Percentiles rank a stretch among this genome's conserved stretches.
These are phyloP conservation scores for Blastocladiella emersonii DNA, from an alignment of 371 early-diverging fungal species.

Conservation along the genomic window DNA sequence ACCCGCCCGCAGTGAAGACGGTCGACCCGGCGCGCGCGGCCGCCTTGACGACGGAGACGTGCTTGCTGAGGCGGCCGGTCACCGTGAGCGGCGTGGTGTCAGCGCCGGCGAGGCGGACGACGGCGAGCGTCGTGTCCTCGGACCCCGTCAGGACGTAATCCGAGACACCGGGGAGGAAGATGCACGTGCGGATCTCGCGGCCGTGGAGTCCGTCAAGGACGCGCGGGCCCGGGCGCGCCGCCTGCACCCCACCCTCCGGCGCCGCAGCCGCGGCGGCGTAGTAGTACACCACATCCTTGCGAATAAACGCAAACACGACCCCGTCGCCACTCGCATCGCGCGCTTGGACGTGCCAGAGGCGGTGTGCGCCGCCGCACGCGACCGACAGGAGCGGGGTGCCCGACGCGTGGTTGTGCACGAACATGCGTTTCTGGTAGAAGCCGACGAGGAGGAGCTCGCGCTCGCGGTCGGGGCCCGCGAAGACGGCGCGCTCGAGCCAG, in stretches of 20 bases:
- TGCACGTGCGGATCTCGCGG: not conserved
- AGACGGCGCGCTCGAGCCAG: too few relatives aligned
- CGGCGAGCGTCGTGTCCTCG: not conserved
- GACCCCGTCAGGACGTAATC: not conserved
- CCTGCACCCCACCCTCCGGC: not conserved
- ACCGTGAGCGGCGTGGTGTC: not conserved
- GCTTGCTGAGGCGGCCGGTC: not conserved
- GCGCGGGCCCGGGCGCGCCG: too few relatives aligned
- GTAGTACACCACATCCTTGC: not conserved
- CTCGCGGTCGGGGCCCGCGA: not conserved
- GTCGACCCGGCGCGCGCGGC: not conserved
- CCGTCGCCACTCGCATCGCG: not conserved
- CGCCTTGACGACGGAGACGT: not conserved
- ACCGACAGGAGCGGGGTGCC: not conserved
- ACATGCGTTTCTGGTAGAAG: not conserved
- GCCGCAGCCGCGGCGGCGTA: not conserved
- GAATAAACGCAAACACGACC: not conserved
- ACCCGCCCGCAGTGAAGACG: not conserved
- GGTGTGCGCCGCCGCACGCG: not conserved
- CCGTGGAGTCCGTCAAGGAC: not conserved
- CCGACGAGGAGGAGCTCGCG: not conserved
- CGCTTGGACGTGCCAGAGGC: not conserved
- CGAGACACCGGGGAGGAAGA: not conserved
- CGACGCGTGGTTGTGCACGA: not conserved
- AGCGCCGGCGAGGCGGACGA: not conserved